A percentile compares a stretch with the other conserved stretches of the same genome.
phyloP scores from a whole-genome alignment of 345 rosid species.

The Eucalyptus regnans region DNA sequence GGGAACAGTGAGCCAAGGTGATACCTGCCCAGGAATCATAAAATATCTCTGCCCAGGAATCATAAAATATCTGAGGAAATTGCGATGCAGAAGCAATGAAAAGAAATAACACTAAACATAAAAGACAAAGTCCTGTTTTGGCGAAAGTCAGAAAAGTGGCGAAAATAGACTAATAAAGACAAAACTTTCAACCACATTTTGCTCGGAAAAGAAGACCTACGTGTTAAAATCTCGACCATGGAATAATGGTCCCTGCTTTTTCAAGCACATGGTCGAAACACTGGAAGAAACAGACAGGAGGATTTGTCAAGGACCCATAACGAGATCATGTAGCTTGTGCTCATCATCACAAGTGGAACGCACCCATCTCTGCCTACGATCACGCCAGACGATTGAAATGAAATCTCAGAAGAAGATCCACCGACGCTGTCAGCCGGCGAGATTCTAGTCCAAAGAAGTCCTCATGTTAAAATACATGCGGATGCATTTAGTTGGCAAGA shows the following conservation, averaged over 20 bases:
- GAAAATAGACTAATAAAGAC: not conserved
- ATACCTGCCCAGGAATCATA: not conserved
- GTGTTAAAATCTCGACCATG: not conserved
- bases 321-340: not conserved
- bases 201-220: not conserved
- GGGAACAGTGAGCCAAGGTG: not conserved
- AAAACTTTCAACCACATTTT: not conserved
- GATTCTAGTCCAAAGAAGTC: not conserved
- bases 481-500: not conserved
- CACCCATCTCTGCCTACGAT: not conserved
- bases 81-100: not conserved
- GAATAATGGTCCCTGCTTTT: not conserved
- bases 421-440: not conserved
- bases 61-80: not conserved
- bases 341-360: not conserved
- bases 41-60: not conserved
- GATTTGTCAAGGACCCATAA: not conserved
- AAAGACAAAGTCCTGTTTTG: not conserved
- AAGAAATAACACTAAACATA: not conserved
- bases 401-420: not conserved
- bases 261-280: not conserved
- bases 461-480: not conserved
- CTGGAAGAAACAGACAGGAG: not conserved
- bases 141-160: not conserved
- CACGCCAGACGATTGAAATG: not conserved